Base-by-base conservation (phyloP, 352 stramenopile genomes). In the Globisporangium perplexum region DNA sequence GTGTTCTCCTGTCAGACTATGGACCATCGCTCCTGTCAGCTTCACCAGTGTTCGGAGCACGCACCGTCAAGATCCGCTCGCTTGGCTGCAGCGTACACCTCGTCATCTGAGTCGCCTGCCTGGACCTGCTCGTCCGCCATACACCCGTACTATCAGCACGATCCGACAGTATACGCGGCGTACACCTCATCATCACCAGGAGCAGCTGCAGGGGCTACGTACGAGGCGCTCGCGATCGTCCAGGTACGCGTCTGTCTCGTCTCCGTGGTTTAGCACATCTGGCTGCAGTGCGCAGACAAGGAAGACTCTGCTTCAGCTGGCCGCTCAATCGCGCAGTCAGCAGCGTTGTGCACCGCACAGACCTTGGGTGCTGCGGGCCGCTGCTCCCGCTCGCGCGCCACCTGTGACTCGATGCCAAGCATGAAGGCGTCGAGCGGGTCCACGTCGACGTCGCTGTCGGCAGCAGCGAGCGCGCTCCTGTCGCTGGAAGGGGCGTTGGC, bases 391-490 rank as follows among this genome's bases (percentile, higher is more conserved):
- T 92, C 56, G 58, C 75, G 59, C 20, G 57, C 66, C n/a, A 93
- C 84, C 62, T 94, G 79, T 39, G 64, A 72, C 41, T 85, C 74
- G 31, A 94, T 93, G n/a, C 71, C 82, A 11, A 71, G 60, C 84
- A 94, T 94, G 53, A 93, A 94, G 4, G 84, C 84, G 52, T 94
- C 84, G 38, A 94, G 62, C 26, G 84, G 84, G 58, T 94, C 84
- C 51, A 93, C 75, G 36, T 94, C 82, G 18, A 80, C 72, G 12
- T 54, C 48, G 7, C 11, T 46, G 5, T 47, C 38, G 18, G 1
- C 33, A 38, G 31, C 15, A 17, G 46, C 47, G 7, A n/a, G 49
- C 14, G 15, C 18, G n/a, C 24, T 33, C 23, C 20, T 20, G 12
- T 4, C 23, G 41, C 20, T 45, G 47, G 45, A 6, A 28, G 18